Percentiles rank a stretch among this genome's conserved stretches.
These are phyloP conservation scores for Candida frijolesensis DNA, from an alignment of 1,139 yeast species.

Conservation along the genomic window DNA sequence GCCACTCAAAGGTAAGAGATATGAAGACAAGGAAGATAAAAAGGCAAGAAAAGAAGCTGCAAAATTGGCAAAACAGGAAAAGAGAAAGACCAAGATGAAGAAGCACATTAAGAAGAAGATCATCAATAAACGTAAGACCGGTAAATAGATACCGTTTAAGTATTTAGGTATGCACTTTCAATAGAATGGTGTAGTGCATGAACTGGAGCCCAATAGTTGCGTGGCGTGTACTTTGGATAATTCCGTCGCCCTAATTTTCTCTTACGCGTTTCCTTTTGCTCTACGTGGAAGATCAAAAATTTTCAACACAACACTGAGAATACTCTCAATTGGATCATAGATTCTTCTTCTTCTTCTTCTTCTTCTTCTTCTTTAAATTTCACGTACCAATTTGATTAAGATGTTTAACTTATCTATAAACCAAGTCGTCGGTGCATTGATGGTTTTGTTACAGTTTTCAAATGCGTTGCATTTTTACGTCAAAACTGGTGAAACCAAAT, in stretches of 20 bases:
- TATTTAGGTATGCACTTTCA: neutral
- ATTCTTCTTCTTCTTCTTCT: neutral
- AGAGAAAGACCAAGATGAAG: constrained; percentile 87
- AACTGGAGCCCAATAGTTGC: neutral
- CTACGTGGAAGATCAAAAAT: constrained; percentile 12
- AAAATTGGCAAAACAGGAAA: constrained; percentile 83
- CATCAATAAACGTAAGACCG: constrained; percentile 54
- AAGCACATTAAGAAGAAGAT: constrained; percentile 86
- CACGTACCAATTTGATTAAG: neutral
- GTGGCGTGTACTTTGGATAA: constrained; percentile 3
- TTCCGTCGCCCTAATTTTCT: neutral
- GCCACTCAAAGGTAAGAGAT: constrained; percentile 66
- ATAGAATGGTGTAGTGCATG: neutral
- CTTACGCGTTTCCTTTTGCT: neutral
- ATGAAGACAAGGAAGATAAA: constrained; percentile 83
- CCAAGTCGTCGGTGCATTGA: constrained; percentile 5
- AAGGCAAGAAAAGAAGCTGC: constrained; percentile 82
- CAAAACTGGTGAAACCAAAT: constrained; percentile 46
- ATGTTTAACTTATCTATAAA: constrained; percentile 1
- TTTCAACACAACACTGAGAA: constrained; percentile 7
- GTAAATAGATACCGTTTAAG: constrained; percentile 10
- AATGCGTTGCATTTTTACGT: constrained; percentile 49
- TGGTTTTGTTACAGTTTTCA: constrained; percentile 20
- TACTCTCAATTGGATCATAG: no score
- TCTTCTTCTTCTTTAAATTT: neutral